A percentile compares a stretch with the other conserved stretches of the same genome.
These are phyloP conservation scores for Hyphodiscus hymeniophilus DNA, from an alignment of 495 filamentous ascomycete species.

Conservation along the genomic window DNA sequence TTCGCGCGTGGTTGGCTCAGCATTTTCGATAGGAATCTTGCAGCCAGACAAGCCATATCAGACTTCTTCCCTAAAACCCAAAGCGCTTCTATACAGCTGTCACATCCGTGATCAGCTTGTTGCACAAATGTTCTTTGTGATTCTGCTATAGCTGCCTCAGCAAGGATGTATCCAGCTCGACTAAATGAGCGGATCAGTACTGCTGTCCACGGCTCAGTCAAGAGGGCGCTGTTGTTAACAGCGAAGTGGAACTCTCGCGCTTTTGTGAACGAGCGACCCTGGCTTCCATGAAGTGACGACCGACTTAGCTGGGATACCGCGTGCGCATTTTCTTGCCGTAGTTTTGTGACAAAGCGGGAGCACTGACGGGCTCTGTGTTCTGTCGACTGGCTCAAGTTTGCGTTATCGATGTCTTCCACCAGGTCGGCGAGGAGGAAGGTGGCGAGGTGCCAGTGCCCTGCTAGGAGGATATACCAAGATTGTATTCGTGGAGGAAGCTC, in stretches of 20 bases:
- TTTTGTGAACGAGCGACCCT: background rate
- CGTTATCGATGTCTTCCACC: conserved; percentile 31
- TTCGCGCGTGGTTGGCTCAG: no score
- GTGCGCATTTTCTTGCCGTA: conserved; percentile 28
- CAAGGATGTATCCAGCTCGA: conserved; percentile 25
- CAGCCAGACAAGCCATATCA: conserved; percentile 30
- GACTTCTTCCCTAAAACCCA: conserved; percentile 36
- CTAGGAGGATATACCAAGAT: conserved; percentile 40
- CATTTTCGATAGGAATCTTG: background rate
- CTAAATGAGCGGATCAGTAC: conserved; percentile 36
- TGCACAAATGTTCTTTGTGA: conserved; percentile 1
- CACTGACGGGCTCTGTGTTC: conserved; percentile 24
- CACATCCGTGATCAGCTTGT: conserved; percentile 22
- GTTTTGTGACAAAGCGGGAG: conserved; percentile 20
- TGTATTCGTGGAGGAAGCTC: conserved; percentile 34
- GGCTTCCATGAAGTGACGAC: conserved; percentile 21
- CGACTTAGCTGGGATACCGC: conserved; percentile 31
- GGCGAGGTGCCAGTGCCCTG: conserved; percentile 41
- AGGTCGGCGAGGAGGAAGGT: conserved; percentile 36
- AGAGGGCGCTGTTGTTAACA: conserved; percentile 27
- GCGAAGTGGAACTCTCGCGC: conserved; percentile 24
- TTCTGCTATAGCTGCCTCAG: conserved; percentile 2
- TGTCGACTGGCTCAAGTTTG: conserved; percentile 19
- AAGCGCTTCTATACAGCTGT: conserved; percentile 32
- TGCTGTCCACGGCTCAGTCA: conserved; percentile 40